phyloP scores from a whole-genome alignment of 2,329 filamentous ascomycete genomes.

The Epichloe festucae region DNA sequence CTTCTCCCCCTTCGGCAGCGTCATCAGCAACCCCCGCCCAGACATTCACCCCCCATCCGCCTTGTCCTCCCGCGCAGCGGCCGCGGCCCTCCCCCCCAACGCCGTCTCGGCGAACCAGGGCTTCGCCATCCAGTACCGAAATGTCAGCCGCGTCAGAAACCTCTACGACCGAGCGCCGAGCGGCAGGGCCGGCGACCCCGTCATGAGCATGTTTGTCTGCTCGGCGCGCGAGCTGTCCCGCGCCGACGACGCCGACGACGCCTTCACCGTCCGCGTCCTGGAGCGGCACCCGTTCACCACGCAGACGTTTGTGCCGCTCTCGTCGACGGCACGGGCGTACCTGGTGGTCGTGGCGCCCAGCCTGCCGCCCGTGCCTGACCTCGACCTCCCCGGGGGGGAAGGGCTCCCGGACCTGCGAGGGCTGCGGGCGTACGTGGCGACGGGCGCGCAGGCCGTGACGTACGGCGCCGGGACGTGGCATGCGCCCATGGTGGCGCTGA shows the following conservation, averaged over 20 bases:
- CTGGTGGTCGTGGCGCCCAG: slow-evolving; percentile 66
- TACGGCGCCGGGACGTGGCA: slow-evolving; percentile 92
- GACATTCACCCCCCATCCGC: slow-evolving; percentile 38
- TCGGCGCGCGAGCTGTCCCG: slow-evolving; percentile 22
- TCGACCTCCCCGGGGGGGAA: slow-evolving; percentile 11
- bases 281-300: slow-evolving; percentile 91
- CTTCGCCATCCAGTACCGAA: slow-evolving; percentile 72
- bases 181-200: slow-evolving; percentile 32
- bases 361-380: slow-evolving; percentile 4
- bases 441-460: slow-evolving; percentile 70
- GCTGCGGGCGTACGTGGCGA: slow-evolving; percentile 67
- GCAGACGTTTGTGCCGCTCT: slow-evolving; percentile 81
- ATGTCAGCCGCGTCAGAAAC: slow-evolving; percentile 62
- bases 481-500: slow-evolving; percentile 87
- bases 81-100: slow-evolving; percentile 25
- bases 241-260: neutral
- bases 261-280: slow-evolving; percentile 55
- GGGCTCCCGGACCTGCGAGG: slow-evolving; percentile 60
- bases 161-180: slow-evolving; percentile 56
- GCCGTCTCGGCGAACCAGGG: slow-evolving; percentile 67
- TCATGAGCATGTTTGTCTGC: slow-evolving; percentile 86
- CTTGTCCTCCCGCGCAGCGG: slow-evolving; percentile 23
- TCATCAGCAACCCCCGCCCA: slow-evolving; percentile 60
- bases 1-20: slow-evolving; percentile 76
- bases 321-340: slow-evolving; percentile 41